Evolutionary conservation across 495 filamentous ascomycete genomes (phyloP).

Genomic region (Melanomma pulvis-pyrius): DNA sequence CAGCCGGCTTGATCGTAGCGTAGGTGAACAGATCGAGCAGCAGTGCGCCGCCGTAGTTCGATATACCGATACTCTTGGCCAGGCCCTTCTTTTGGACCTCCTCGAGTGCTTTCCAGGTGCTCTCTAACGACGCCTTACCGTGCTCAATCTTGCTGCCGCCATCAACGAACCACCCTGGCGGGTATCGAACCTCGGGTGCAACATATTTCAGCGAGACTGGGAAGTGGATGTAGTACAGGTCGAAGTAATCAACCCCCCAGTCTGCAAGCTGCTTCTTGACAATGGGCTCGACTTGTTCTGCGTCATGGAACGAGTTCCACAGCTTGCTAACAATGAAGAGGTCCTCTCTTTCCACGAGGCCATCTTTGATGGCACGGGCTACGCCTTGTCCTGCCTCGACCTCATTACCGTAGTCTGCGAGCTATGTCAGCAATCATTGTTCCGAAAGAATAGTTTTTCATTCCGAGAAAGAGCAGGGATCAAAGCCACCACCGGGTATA

Average conservation of each 20-base stretch:
- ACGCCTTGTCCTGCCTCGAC: constrained; percentile 54
- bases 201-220: constrained; percentile 49
- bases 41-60: constrained; percentile 84
- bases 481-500: constrained; percentile 1
- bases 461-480: constrained; percentile 14
- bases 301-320: constrained; percentile 69
- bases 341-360: constrained; percentile 59
- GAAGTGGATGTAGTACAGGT: constrained; percentile 73
- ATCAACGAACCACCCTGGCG: constrained; percentile 56
- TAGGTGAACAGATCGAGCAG: constrained; percentile 86
- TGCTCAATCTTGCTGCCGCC: constrained; percentile 59
- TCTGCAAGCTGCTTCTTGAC: constrained; percentile 63
- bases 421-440: not conserved
- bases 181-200: constrained; percentile 40
- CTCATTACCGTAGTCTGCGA: constrained; percentile 54
- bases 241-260: constrained; percentile 66
- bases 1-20: constrained; percentile 74
- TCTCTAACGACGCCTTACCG: constrained; percentile 73
- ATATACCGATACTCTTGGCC: constrained; percentile 77
- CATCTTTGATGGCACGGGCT: constrained; percentile 55
- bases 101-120: constrained; percentile 93
- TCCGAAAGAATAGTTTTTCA: not conserved
- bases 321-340: constrained; percentile 73
- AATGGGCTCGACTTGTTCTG: constrained; percentile 62
- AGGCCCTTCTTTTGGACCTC: constrained; percentile 68